phyloP scores from a whole-genome alignment of 2,329 filamentous ascomycete genomes.

The Alternaria angustiovoidea region DNA sequence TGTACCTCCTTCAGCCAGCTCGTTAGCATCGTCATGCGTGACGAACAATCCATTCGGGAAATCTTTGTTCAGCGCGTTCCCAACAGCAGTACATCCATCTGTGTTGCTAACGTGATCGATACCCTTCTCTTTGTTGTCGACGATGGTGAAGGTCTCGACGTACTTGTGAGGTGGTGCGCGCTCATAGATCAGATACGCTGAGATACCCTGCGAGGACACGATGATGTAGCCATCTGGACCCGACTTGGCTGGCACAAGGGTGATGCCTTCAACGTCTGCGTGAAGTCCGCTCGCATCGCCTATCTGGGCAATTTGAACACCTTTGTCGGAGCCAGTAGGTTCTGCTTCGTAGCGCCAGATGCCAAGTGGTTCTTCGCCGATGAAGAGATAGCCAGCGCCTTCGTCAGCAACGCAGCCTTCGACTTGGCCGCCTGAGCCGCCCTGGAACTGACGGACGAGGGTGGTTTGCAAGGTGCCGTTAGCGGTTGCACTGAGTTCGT shows the following conservation, averaged over 20 bases:
- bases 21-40: slow-evolving; percentile 64
- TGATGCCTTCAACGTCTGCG: slow-evolving; percentile 64
- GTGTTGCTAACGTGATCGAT: slow-evolving; percentile 64
- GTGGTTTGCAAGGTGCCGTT: slow-evolving; percentile 56
- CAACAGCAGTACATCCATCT: slow-evolving; percentile 61
- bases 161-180: slow-evolving; percentile 60
- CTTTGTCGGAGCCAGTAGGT: slow-evolving; percentile 51
- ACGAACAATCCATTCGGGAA: slow-evolving; percentile 57
- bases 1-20: slow-evolving; percentile 57
- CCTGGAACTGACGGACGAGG: slow-evolving; percentile 61
- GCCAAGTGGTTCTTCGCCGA: slow-evolving; percentile 62
- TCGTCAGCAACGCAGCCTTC: slow-evolving; percentile 65
- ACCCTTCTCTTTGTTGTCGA: slow-evolving; percentile 51
- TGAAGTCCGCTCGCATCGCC: slow-evolving; percentile 57
- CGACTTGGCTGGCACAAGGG: slow-evolving; percentile 57
- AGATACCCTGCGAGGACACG: slow-evolving; percentile 63
- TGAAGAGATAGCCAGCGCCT: slow-evolving; percentile 59
- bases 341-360: slow-evolving; percentile 64
- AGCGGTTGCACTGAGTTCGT: slow-evolving; percentile 54
- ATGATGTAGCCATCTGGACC: slow-evolving; percentile 60
- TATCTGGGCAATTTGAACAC: slow-evolving; percentile 52
- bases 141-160: slow-evolving; percentile 60
- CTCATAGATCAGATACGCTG: slow-evolving; percentile 61
- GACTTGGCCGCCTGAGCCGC: slow-evolving; percentile 62
- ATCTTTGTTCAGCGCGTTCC: slow-evolving; percentile 52